A percentile compares a stretch with the other conserved stretches of the same genome.
Conservation (phyloP, 352 stramenopile genomes). For the Globisporangium echinulatum region DNA sequence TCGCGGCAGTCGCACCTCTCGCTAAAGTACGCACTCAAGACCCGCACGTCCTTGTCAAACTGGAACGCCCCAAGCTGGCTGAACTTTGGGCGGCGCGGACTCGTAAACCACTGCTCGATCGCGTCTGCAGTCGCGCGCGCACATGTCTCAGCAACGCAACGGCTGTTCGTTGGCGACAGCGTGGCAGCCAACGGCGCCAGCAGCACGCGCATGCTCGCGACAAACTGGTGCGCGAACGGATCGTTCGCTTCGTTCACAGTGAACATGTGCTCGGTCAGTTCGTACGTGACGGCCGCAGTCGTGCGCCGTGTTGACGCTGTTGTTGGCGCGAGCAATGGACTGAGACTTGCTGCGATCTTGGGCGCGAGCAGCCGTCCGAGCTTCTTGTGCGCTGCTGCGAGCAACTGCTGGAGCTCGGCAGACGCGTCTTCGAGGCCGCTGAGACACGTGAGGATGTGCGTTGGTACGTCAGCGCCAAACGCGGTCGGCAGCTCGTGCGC, state of each 20-base stretch:
- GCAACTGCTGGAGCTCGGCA: constrained; percentile 58
- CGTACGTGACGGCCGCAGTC: constrained; percentile 47
- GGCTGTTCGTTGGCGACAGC: constrained; percentile 59
- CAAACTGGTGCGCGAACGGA: constrained; percentile 74
- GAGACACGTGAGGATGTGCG: constrained; percentile 68
- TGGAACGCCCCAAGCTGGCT: constrained; percentile 81
- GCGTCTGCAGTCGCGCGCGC: constrained; percentile 35
- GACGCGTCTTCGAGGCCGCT: constrained; percentile 68
- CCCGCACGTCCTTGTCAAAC: constrained; percentile 82
- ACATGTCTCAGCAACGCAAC: constrained; percentile 39
- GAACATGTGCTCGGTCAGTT: constrained; percentile 82
- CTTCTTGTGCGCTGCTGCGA: constrained; percentile 66
- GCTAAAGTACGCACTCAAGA: constrained; percentile 61
- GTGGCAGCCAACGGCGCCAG: constrained; percentile 40
- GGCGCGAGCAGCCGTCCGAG: constrained; percentile 70
- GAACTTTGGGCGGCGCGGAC: constrained; percentile 43
- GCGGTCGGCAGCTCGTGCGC: constrained; percentile 58
- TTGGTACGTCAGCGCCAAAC: constrained; percentile 59
- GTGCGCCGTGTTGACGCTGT: constrained; percentile 33
- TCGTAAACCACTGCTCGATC: constrained; percentile 57
- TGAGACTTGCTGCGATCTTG: constrained; percentile 51
- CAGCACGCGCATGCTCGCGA: constrained; percentile 47
- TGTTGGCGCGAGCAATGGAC: constrained; percentile 34
- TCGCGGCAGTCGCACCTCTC: constrained; percentile 45
- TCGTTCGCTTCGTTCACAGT: constrained; percentile 86